Percentiles rank a stretch among this genome's conserved stretches.
Conservation (phyloP, 768 basidiomycete species). For the Porpolomopsis calyptriformis region DNA sequence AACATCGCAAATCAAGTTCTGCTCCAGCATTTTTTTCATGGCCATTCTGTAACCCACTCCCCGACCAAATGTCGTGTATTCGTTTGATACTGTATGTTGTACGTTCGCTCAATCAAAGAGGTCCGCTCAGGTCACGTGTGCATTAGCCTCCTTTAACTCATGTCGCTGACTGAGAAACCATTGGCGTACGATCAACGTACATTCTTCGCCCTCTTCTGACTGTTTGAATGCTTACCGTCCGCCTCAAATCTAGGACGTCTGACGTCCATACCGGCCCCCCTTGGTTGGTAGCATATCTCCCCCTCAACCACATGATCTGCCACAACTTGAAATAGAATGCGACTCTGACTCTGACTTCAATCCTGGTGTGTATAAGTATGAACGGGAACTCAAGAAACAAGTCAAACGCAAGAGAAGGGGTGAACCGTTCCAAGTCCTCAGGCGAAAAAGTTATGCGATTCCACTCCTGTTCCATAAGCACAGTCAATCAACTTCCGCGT, state of each 20-base stretch:
- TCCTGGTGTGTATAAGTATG: constrained; percentile 28
- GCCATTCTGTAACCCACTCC: too few species aligned
- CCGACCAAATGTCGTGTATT: background rate
- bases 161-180: background rate
- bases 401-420: constrained; percentile 15
- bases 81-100: too few species aligned
- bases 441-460: background rate
- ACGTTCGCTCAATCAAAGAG: too few species aligned
- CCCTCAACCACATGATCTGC: background rate
- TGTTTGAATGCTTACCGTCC: background rate
- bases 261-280: constrained; percentile 24
- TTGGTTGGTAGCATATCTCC: constrained; percentile 20
- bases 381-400: constrained; percentile 21
- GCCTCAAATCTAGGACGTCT: constrained; percentile 19
- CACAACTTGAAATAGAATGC: constrained; percentile 19
- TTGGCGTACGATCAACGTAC: constrained; percentile 1
- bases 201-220: background rate
- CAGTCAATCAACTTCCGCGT: background rate
- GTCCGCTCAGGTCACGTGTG: background rate
- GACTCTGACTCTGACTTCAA: constrained; percentile 45
- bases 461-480: background rate
- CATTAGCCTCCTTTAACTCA: background rate
- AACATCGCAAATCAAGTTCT: background rate
- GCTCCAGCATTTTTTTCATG: too few species aligned
- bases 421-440: background rate